These are phyloP conservation scores for Populus ilicifolia DNA, from an alignment of 345 rosid species.

Conservation along the genomic window DNA sequence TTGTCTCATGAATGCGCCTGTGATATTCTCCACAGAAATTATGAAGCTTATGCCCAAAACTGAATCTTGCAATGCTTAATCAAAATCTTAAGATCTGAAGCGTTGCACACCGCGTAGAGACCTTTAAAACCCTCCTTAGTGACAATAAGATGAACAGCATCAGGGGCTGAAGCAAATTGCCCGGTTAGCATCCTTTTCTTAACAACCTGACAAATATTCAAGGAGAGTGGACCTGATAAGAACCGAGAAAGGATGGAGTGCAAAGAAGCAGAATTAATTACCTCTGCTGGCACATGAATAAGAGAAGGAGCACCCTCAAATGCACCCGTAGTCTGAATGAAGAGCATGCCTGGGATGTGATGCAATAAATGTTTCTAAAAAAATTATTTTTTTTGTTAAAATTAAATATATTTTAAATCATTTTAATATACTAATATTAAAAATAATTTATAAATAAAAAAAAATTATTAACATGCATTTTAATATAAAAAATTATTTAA, in stretches of 20 bases:
- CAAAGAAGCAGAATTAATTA: slow-evolving; percentile 11
- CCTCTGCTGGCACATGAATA: slow-evolving; percentile 95
- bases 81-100: background rate
- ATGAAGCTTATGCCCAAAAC: background rate
- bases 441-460: no score
- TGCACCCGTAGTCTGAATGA: slow-evolving; percentile 81
- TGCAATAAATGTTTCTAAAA: no score
- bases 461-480: no score
- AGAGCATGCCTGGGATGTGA: no score
- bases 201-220: slow-evolving; percentile 53
- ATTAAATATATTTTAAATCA: no score
- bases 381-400: no score
- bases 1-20: background rate
- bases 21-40: background rate
- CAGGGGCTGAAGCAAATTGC: slow-evolving; percentile 78
- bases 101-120: slow-evolving; percentile 69
- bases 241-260: background rate
- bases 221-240: background rate
- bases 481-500: no score
- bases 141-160: slow-evolving; percentile 70
- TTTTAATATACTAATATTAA: no score
- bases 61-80: background rate
- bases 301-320: slow-evolving; percentile 88
- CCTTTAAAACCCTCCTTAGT: slow-evolving; percentile 79
- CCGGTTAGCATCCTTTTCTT: slow-evolving; percentile 95